phyloP scores from a whole-genome alignment of 768 basidiomycete genomes.

The Pisolithus orientalis region DNA sequence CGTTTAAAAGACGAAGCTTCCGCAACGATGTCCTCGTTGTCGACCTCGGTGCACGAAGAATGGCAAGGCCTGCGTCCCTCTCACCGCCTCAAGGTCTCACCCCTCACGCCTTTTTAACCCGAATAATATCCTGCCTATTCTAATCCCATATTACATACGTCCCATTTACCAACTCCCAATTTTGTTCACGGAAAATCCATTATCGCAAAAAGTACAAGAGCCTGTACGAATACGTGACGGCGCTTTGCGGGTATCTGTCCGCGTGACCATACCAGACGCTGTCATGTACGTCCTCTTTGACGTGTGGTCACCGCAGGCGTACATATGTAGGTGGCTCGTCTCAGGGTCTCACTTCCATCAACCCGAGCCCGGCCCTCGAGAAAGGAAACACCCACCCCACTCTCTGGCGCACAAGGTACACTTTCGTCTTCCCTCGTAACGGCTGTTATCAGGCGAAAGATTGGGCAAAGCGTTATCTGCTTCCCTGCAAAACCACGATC shows the following conservation, averaged over 20 bases:
- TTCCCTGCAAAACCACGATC: too few species aligned
- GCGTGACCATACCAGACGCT: slow-evolving; percentile 1
- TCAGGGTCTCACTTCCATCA: slow-evolving; percentile 1
- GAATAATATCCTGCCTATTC: not conserved
- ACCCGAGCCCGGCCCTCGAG: not conserved
- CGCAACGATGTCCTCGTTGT: not conserved
- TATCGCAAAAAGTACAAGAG: slow-evolving; percentile 7
- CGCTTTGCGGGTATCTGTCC: slow-evolving; percentile 2
- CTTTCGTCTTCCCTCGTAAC: not conserved
- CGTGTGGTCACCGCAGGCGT: slow-evolving; percentile 2
- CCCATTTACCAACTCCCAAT: slow-evolving; percentile 8
- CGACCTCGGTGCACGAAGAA: not conserved
- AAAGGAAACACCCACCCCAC: slow-evolving; percentile 2
- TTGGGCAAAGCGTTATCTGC: not conserved
- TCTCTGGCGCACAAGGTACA: not conserved
- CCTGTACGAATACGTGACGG: not conserved
- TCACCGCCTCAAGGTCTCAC: not conserved
- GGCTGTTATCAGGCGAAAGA: not conserved
- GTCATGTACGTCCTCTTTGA: not conserved
- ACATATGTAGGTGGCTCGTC: slow-evolving; percentile 2
- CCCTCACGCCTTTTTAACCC: slow-evolving; percentile 5
- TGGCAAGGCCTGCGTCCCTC: not conserved
- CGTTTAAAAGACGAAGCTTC: not conserved
- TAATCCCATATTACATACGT: slow-evolving; percentile 14
- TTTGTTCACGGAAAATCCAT: slow-evolving; percentile 6